A percentile compares a stretch with the other conserved stretches of the same genome.
phyloP scores from a whole-genome alignment of 768 basidiomycete genomes.

The Mycena indigotica region DNA sequence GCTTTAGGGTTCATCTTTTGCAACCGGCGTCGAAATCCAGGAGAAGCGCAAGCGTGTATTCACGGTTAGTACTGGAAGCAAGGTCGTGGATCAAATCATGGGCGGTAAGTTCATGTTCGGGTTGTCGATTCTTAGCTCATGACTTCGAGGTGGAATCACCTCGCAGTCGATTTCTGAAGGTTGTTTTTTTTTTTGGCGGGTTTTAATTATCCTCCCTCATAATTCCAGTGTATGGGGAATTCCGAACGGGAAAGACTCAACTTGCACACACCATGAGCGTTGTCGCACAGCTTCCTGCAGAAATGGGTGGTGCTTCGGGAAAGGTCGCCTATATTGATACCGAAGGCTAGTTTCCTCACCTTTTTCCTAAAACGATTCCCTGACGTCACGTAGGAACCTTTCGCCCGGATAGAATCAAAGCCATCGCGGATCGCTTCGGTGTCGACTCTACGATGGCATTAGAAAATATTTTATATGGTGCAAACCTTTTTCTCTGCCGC shows the following conservation, averaged over 20 bases:
- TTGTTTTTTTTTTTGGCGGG: constrained; percentile 24
- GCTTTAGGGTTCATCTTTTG: constrained; percentile 83
- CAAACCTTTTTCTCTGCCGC: background rate
- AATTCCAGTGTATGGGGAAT: constrained; percentile 86
- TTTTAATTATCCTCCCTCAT: constrained; percentile 1
- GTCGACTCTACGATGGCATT: constrained; percentile 87
- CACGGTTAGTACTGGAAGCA: constrained; percentile 90
- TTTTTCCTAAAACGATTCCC: constrained; percentile 14
- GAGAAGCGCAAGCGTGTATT: constrained; percentile 81
- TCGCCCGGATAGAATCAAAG: constrained; percentile 88
- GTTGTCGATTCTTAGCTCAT: too few relatives aligned
- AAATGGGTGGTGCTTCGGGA: constrained; percentile 88
- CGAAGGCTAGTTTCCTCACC: constrained; percentile 52
- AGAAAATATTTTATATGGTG: constrained; percentile 91
- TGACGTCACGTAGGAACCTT: constrained; percentile 66
- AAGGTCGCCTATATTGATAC: constrained; percentile 95
- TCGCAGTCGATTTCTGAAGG: constrained; percentile 96
- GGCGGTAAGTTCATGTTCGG: constrained; percentile 72
- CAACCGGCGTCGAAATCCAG: constrained; percentile 89
- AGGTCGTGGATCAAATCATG: constrained; percentile 84
- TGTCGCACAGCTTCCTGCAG: constrained; percentile 82
- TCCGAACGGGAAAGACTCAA: constrained; percentile 94
- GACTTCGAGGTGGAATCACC: constrained; percentile 71
- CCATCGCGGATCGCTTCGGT: constrained; percentile 91
- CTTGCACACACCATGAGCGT: constrained; percentile 95